A percentile compares a stretch with the other conserved stretches of the same genome.
Conservation (phyloP, 352 stramenopile genomes). For the Lagenidium sp. region DNA sequence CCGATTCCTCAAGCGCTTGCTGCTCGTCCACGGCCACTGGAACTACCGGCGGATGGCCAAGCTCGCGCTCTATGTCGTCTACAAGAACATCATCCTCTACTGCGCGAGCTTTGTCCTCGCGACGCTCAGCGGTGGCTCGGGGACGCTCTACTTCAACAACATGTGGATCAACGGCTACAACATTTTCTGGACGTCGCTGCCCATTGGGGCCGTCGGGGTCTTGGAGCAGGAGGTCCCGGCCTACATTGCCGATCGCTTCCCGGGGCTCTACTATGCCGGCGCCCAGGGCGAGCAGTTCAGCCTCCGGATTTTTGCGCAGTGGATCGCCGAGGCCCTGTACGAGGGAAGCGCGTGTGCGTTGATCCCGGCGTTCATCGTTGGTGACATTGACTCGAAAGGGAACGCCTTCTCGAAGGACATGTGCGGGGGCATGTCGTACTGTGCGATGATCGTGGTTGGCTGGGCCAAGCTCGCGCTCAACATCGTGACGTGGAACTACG, state of each 20-base stretch:
- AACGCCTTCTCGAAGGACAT: slow-evolving; percentile 56
- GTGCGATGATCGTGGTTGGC: slow-evolving; percentile 67
- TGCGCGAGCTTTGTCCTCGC: slow-evolving; percentile 84
- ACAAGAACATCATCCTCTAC: slow-evolving; percentile 96
- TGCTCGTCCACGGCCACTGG: slow-evolving; percentile 98
- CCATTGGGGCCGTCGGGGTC: slow-evolving; percentile 81
- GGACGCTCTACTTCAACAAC: slow-evolving; percentile 84
- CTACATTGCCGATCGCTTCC: slow-evolving; percentile 62
- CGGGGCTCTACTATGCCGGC: slow-evolving; percentile 72
- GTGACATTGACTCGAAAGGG: slow-evolving; percentile 47
- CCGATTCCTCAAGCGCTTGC: slow-evolving; percentile 91
- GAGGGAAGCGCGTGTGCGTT: slow-evolving; percentile 67
- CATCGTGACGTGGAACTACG: slow-evolving; percentile 72
- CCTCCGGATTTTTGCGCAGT: slow-evolving; percentile 65
- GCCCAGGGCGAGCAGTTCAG: slow-evolving; percentile 79
- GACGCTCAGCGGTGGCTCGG: slow-evolving; percentile 58
- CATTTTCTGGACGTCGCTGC: slow-evolving; percentile 92
- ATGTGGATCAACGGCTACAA: slow-evolving; percentile 95
- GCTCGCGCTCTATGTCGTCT: slow-evolving; percentile 97
- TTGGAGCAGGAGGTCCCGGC: slow-evolving; percentile 76
- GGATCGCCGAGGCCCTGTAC: slow-evolving; percentile 74
- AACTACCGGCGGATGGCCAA: slow-evolving; percentile 97
- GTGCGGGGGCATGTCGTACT: slow-evolving; percentile 70
- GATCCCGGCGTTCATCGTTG: slow-evolving; percentile 49
- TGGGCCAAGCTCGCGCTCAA: slow-evolving; percentile 79